phyloP scores from a whole-genome alignment of 108 stramenopile species.

The Conticribra weissflogii region DNA sequence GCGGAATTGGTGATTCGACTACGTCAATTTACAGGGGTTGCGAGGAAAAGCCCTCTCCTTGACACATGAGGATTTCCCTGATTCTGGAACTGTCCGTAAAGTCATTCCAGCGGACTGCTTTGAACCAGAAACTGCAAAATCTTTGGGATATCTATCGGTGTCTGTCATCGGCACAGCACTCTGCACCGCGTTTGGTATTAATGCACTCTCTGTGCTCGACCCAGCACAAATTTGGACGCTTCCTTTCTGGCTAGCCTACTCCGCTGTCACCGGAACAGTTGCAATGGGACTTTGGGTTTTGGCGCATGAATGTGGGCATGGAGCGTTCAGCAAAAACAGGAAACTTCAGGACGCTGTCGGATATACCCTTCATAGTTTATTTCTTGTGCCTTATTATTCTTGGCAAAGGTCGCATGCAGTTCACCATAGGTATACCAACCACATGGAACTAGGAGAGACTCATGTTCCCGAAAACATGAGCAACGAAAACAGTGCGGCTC shows the following conservation, averaged over 20 bases:
- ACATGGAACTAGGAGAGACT: constrained; percentile 96
- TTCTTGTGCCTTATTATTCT: constrained; percentile 96
- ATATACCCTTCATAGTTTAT: constrained; percentile 83
- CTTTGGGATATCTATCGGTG: constrained; percentile 74
- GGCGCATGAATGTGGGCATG: constrained; percentile 98
- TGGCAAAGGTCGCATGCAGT: constrained; percentile 96
- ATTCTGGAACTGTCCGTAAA: constrained; percentile 49
- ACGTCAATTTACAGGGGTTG: constrained; percentile 40
- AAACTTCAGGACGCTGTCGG: constrained; percentile 93
- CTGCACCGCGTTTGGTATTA: constrained; percentile 75
- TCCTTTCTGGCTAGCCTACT: constrained; percentile 80
- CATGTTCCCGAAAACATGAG: constrained; percentile 72
- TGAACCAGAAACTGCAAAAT: constrained; percentile 77
- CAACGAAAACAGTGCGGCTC: constrained; percentile 19
- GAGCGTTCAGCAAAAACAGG: constrained; percentile 91
- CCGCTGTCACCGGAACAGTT: constrained; percentile 84
- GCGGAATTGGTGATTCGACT: no score
- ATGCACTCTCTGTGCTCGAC: constrained; percentile 53
- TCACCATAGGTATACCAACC: constrained; percentile 96
- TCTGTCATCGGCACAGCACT: constrained; percentile 76
- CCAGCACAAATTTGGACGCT: constrained; percentile 65
- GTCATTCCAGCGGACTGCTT: constrained; percentile 94
- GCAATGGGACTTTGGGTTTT: constrained; percentile 98
- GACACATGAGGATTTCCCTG: constrained; percentile 66
- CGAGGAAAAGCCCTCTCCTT: constrained; percentile 71